Base-by-base conservation (phyloP, 495 filamentous ascomycete species). In the Sporormia fimetaria region DNA sequence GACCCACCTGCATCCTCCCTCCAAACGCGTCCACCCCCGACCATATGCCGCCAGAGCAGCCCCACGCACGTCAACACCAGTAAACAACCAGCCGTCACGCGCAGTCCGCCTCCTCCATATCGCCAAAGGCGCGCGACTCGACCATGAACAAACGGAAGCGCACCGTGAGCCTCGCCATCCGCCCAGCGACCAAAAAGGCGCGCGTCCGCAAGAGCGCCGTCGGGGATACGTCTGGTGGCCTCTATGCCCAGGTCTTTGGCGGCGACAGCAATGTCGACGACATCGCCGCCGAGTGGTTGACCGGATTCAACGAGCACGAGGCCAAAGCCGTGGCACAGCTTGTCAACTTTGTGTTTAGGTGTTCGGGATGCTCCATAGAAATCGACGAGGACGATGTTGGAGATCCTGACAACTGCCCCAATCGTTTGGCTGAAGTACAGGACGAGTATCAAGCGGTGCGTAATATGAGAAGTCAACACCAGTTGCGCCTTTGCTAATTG, bases 281-380 rank as follows among this genome's bases (percentile, higher is more conserved):
- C 21, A 77, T 84, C n/a, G 85, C 84, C 4, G 73, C 76, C 12
- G 69, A 79, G 30, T 96, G 87, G 88, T 69, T 87, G 35, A 62
- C 69, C 21, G 68, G 69, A 50, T 96, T 88, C 64, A 67, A 80
- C 36, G 64, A 71, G 22, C 62, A 88, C 50, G 73, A 78, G 35
- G 57, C 71, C 2, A 63, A 65, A 21, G 83, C 84, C 4, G 70
- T 94, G 58, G 74, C 76, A 8, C 83, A 93, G 26, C 62, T 98
- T 46, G 71, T 98, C 39, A 96, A 93, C 57, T 87, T 93, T 51
- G 76, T 94, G 15, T 66, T 98, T 3, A 74, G 78, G 55, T 80
- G 80, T 37, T 75, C 87, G 24, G 90, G 90, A 21, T 87, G 87
- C 52, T 69, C 83, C 17, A 63, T 80, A 20, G 68, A 77, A 39